phyloP scores from a whole-genome alignment of 257 asterid species.

The Jacaranda mimosifolia region DNA sequence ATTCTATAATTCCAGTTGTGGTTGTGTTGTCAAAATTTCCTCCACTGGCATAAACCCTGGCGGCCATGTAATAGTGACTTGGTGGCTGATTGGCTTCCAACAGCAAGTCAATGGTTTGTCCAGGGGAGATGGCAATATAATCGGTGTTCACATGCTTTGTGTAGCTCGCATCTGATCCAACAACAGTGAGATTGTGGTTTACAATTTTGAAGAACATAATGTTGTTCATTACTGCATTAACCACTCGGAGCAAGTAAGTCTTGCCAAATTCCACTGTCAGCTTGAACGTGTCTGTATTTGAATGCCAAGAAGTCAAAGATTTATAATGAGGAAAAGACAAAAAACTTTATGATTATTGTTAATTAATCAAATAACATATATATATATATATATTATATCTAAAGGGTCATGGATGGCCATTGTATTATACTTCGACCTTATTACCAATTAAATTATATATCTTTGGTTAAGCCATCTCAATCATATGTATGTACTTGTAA shows the following conservation, averaged over 20 bases:
- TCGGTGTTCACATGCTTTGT: conserved; percentile 45
- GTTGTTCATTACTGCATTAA: conserved; percentile 49
- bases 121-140: conserved; percentile 57
- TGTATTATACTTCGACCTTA: too few species aligned
- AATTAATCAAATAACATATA: background rate
- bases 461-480: too few species aligned
- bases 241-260: conserved; percentile 55
- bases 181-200: conserved; percentile 53
- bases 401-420: too few species aligned
- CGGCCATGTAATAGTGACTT: conserved; percentile 59
- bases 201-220: conserved; percentile 55
- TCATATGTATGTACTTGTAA: too few species aligned
- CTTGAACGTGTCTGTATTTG: conserved; percentile 51
- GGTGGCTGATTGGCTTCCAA: conserved; percentile 51
- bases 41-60: conserved; percentile 37
- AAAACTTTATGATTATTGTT: background rate
- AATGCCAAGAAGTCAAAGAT: too few species aligned
- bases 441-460: too few species aligned
- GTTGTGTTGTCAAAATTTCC: conserved; percentile 35
- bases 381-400: background rate
- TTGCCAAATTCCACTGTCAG: conserved; percentile 48
- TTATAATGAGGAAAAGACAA: background rate
- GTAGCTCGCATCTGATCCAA: conserved; percentile 61
- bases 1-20: conserved; percentile 49
- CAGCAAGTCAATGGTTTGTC: conserved; percentile 62